Base-by-base conservation (phyloP, 177 flowering plant species). In the Telopea speciosissima region DNA sequence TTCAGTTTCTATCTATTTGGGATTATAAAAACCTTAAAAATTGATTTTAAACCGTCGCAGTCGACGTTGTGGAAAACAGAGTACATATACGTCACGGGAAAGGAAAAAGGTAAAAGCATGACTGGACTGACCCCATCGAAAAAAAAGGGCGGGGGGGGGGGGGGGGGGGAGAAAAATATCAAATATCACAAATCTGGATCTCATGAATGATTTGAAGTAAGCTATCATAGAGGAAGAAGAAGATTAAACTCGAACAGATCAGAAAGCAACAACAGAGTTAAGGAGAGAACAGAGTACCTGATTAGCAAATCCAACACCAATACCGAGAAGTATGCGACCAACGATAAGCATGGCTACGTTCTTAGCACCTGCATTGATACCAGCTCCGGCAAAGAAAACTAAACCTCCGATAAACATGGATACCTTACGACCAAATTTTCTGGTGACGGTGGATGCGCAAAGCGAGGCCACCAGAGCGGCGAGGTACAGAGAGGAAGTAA, bases 291-390 rank as follows among this genome's bases (percentile, higher is more conserved):
- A 19, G 19, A 1, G 19, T 36, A 92, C 98, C 93, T 94, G 97
- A 77, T 94, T 94, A 60, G 97, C 97, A 23, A 92, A 92, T 19
- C 98, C 98, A 26, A 94, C 97, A 0, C 98, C 98, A 68, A 93
- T 83, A 40, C 97, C 99, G 25, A 94, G 91, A 33, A 90, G 71
- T 23, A 94, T 84, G 65, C 99, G 81, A 1, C 97, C 99, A 44
- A 87, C 54, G 28, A 92, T 90, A 28, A 94, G 91, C 97, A 94
- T 90, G 60, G 82, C 85, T 8, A 92, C 81, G 66, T 90, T 78
- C 24, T 75, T 79, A 12, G 99, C 99, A 0, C 90, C 92, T n/a
- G 92, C 84, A 62, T 89, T 92, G 16, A 94, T 58, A 3, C 75
- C 80, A 5, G 90, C 90, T 3, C 95, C 99, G 8, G 63, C 72